A percentile compares a stretch with the other conserved stretches of the same genome.
Evolutionary conservation across 768 basidiomycete species (phyloP).

Genomic region (Agrocybe pediades): DNA sequence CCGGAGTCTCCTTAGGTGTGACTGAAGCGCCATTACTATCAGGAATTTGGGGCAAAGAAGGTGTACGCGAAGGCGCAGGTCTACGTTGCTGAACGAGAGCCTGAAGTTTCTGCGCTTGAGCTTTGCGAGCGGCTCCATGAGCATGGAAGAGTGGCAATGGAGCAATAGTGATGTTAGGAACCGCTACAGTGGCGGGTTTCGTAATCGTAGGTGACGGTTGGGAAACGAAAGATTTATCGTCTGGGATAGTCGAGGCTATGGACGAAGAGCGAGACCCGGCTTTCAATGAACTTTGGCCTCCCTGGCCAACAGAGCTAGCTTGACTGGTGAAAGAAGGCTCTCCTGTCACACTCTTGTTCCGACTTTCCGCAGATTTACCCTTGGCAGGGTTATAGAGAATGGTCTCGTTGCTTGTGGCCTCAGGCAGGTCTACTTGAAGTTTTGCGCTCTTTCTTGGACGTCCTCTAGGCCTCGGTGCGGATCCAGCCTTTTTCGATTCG

Average conservation of each 20-base stretch:
- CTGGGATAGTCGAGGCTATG: conserved; percentile 38
- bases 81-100: not conserved
- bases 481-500: not conserved
- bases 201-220: conserved; percentile 33
- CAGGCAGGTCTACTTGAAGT: conserved; percentile 4
- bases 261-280: conserved; percentile 49
- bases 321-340: too few relatives aligned
- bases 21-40: not conserved
- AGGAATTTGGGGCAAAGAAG: not conserved
- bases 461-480: conserved; percentile 12
- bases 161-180: conserved; percentile 21
- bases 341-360: conserved; percentile 5
- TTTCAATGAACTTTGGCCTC: conserved; percentile 35
- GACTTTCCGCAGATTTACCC: conserved; percentile 25
- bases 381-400: conserved; percentile 27
- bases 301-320: conserved; percentile 39
- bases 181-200: conserved; percentile 22
- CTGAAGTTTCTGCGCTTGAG: conserved; percentile 2
- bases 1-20: too few relatives aligned
- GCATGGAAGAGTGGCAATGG: conserved; percentile 36
- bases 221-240: conserved; percentile 20
- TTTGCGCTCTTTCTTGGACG: conserved; percentile 13
- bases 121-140: conserved; percentile 29
- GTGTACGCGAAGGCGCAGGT: not conserved
- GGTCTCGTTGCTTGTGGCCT: conserved; percentile 14